Base-by-base conservation (phyloP, 495 filamentous ascomycete species). In the Xylaria acuta region DNA sequence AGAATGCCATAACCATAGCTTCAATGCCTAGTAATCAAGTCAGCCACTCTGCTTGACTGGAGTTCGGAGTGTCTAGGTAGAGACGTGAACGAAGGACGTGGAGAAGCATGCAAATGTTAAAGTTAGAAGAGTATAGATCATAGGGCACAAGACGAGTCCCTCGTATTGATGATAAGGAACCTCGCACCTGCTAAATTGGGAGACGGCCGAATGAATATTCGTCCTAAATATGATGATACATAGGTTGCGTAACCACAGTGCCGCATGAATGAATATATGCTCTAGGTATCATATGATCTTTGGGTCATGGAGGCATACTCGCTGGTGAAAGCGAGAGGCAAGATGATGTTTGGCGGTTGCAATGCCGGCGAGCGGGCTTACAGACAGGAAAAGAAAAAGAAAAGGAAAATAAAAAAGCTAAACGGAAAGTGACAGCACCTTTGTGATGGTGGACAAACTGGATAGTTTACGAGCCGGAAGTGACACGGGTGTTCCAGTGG, bases 1-100 rank as follows among this genome's bases (percentile, higher is more conserved):
- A 60, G 58, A 25, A 53, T 5, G 43, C 34, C 16, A 54, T 32
- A 62, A 62, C 12, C 56, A 41, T 63, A 47, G 56, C 41, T 45
- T 53, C 32, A 53, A 41, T 32, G 14, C 54, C 56, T 63, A 32
- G 27, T 18, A 16, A 20, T n/a, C 25, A 7, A 69, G 43, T 69
- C 34, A 69, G 67, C 27, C 62, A 51, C 18, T 43, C 7, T 32
- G 30, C 41, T 6, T 60, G 9, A 58, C 32, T 51, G 20, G 34
- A 22, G 25, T 2, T 40, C 14, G 6, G n/a, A 22, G 38, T 38
- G 4, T 18, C 22, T 25, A 36, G 43, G 53, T 62, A 45, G 14
- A 22, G 58, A 4, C 6, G 58, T n/a, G 34, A 22, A 38, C 18
- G 3, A n/a, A 22, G 20, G 20, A 12, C 8, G 43, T n/a, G 32